Conservation (phyloP, 1,284 basidiomycete genomes). For the Bondarzewia mesenterica region DNA sequence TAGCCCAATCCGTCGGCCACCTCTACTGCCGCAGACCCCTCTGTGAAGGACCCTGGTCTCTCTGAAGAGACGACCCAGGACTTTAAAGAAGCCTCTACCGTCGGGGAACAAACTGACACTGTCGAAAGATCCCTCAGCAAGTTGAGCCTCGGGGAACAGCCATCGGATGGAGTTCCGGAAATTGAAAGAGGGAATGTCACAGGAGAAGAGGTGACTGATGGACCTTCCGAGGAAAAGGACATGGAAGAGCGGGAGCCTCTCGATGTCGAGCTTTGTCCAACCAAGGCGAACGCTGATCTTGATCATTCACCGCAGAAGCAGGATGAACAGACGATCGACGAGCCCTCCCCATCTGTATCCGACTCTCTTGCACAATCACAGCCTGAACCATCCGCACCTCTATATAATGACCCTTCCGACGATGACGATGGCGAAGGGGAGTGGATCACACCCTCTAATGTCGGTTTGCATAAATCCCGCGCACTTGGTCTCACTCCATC, state of each 20-base stretch:
- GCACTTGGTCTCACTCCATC: slow-evolving; percentile 76
- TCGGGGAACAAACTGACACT: too few species aligned
- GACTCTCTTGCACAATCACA: slow-evolving; percentile 4
- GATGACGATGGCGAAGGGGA: slow-evolving; percentile 84
- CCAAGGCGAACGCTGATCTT: slow-evolving; percentile 19
- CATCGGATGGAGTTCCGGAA: neutral
- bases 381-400: slow-evolving; percentile 15
- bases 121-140: too few species aligned
- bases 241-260: slow-evolving; percentile 30
- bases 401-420: slow-evolving; percentile 71
- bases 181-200: neutral
- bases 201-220: slow-evolving; percentile 1
- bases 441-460: slow-evolving; percentile 95
- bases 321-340: slow-evolving; percentile 7
- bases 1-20: neutral
- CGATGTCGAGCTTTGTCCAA: slow-evolving; percentile 37
- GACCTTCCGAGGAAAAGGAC: slow-evolving; percentile 9
- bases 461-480: slow-evolving; percentile 81
- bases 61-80: too few species aligned
- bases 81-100: too few species aligned
- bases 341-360: slow-evolving; percentile 8
- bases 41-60: neutral
- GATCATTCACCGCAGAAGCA: slow-evolving; percentile 3
- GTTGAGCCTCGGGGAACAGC: too few species aligned
- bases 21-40: neutral